phyloP scores from a whole-genome alignment of 495 filamentous ascomycete species.

The Penicillium canescens region DNA sequence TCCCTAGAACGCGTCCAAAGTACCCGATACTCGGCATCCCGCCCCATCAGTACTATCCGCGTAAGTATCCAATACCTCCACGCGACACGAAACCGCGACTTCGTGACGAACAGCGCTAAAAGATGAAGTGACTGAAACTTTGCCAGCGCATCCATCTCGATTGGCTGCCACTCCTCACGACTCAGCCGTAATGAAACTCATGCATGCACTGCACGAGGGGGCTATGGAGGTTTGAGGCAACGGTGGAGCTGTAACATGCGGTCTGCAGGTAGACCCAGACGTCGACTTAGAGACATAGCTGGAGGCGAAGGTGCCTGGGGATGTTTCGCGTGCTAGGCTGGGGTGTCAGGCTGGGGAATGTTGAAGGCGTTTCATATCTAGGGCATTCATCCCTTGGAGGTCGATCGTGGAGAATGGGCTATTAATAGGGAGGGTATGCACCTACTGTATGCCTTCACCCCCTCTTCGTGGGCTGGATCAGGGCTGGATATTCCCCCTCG shows the following conservation, averaged over 20 bases:
- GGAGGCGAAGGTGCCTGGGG: background rate
- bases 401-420: background rate
- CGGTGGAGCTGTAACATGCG: background rate
- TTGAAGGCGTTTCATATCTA: background rate
- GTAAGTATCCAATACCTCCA: conserved; percentile 11
- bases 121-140: background rate
- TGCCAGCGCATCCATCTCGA: conserved; percentile 6
- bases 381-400: background rate
- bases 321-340: background rate
- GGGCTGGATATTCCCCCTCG: background rate
- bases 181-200: background rate
- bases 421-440: conserved; percentile 5
- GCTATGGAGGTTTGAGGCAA: background rate
- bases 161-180: background rate
- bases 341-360: conserved; percentile 1
- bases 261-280: background rate
- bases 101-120: conserved; percentile 3
- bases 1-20: conserved; percentile 11
- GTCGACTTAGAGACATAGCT: too few species aligned
- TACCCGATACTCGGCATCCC: conserved; percentile 3
- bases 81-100: conserved; percentile 7
- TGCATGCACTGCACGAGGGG: background rate
- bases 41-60: background rate
- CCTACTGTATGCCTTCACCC: background rate
- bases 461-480: conserved; percentile 3